Percentiles rank a stretch among this genome's conserved stretches.
phyloP scores from a whole-genome alignment of 345 rosid species.

The Syzygium jambos region DNA sequence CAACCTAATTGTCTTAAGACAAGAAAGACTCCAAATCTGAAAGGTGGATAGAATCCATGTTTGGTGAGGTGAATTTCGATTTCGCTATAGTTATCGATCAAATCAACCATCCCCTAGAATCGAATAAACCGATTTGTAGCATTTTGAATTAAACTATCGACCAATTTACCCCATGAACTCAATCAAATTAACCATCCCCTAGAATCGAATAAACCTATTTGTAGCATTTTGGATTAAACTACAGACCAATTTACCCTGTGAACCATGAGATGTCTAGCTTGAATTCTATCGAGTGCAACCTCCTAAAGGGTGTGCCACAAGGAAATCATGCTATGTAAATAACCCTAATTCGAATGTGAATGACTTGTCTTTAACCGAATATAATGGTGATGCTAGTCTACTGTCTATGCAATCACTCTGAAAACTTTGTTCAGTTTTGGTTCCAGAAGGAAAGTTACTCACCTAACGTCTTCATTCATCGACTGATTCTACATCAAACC shows the following conservation, averaged over 20 bases:
- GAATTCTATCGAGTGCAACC: background rate
- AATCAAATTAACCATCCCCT: background rate
- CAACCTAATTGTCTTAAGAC: background rate
- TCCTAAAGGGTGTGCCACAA: background rate
- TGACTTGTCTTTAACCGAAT: background rate
- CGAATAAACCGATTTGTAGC: background rate
- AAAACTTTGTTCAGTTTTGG: background rate
- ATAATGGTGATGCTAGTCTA: background rate
- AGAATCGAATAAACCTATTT: background rate
- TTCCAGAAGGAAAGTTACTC: background rate
- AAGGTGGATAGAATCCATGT: background rate
- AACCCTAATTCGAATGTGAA: background rate
- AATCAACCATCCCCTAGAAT: background rate
- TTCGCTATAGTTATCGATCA: background rate
- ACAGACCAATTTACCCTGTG: fast-evolving
- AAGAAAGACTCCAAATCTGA: background rate
- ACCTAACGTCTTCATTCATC: background rate
- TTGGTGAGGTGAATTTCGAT: background rate
- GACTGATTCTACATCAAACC: background rate
- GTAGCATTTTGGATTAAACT: fast-evolving
- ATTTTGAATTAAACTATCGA: fast-evolving
- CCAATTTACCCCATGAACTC: background rate
- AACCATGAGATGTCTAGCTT: background rate
- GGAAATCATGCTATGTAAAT: background rate
- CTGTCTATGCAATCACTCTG: background rate